phyloP scores from a whole-genome alignment of 2,329 filamentous ascomycete species.

The Colletotrichum filicis region DNA sequence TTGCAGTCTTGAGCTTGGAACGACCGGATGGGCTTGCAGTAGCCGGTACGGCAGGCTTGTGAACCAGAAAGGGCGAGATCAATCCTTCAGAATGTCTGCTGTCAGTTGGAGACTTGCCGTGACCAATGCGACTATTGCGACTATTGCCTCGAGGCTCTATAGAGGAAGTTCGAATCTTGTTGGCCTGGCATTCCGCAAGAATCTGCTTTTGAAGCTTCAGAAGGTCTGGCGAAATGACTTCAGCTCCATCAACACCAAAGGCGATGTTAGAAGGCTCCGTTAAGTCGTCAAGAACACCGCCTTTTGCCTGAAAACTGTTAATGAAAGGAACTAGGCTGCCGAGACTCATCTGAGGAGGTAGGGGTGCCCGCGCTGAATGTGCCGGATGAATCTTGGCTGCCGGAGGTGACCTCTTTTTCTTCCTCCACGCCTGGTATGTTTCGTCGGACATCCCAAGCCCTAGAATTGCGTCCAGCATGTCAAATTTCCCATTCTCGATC shows the following conservation, averaged over 20 bases:
- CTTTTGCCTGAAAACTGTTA: too few relatives aligned
- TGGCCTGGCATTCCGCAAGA: neutral
- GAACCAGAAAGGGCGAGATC: neutral
- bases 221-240: neutral
- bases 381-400: neutral
- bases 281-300: neutral
- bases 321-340: neutral
- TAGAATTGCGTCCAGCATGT: constrained; percentile 5
- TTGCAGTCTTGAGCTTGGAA: neutral
- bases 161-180: neutral
- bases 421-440: neutral
- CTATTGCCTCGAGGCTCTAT: neutral
- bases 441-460: neutral
- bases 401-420: neutral
- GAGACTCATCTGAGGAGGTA: neutral
- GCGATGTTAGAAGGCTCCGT: neutral
- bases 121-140: neutral
- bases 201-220: neutral
- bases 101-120: neutral
- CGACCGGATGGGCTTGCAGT: neutral
- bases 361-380: neutral
- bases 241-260: too few relatives aligned
- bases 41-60: neutral
- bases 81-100: neutral
- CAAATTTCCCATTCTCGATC: neutral